Evolutionary conservation across 2,329 filamentous ascomycete genomes (phyloP).

Genomic region (Blastomyces parvus): DNA sequence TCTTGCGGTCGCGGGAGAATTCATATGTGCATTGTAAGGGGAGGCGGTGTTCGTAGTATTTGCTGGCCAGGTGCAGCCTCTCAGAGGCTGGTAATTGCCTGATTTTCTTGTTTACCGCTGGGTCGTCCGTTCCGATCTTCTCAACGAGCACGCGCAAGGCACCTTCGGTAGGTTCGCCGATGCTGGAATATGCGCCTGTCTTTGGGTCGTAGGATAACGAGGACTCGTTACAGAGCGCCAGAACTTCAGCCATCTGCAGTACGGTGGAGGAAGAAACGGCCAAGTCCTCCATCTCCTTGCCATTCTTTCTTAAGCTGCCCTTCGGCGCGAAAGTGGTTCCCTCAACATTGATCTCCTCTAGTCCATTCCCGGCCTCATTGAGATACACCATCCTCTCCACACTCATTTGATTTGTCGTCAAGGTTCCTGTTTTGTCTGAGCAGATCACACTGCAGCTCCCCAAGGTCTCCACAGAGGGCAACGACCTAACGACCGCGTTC

Average conservation of each 20-base stretch:
- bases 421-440: conserved; percentile 96
- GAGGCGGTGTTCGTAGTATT: conserved; percentile 68
- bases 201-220: conserved; percentile 72
- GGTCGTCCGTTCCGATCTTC: conserved; percentile 79
- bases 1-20: conserved; percentile 96
- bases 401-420: conserved; percentile 99
- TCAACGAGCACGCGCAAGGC: conserved; percentile 83
- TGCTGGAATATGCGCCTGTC: conserved; percentile 62
- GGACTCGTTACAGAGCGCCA: conserved; percentile 79
- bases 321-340: conserved; percentile 86
- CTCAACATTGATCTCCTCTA: conserved; percentile 82
- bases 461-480: conserved; percentile 93
- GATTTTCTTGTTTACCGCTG: conserved; percentile 46
- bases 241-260: conserved; percentile 62
- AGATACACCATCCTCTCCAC: conserved; percentile 87
- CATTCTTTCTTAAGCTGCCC: conserved; percentile 60
- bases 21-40: conserved; percentile 80
- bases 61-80: conserved; percentile 70
- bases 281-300: conserved; percentile 59
- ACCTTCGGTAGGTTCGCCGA: conserved; percentile 93
- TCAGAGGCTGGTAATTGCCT: conserved; percentile 44
- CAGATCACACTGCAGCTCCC: conserved; percentile 99
- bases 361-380: conserved; percentile 58
- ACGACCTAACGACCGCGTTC: conserved; percentile 90
- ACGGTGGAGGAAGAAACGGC: conserved; percentile 65